These are phyloP conservation scores for Pholiota conissans DNA, from an alignment of 768 basidiomycete genomes.

Conservation along the genomic window DNA sequence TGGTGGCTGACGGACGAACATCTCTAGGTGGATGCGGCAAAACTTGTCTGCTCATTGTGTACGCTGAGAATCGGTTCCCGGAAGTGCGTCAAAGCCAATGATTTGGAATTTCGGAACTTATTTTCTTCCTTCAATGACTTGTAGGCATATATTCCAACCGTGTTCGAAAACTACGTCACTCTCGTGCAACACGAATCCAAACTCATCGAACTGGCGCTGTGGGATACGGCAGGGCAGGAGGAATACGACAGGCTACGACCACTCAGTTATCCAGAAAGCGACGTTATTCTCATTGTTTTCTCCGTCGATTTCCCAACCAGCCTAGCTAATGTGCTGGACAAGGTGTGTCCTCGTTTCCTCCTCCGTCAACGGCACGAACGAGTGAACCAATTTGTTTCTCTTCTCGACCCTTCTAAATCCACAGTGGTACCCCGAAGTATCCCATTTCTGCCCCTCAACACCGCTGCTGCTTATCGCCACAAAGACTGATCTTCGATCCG, in stretches of 20 bases:
- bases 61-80: conserved; percentile 94
- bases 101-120: too few species aligned
- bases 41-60: conserved; percentile 95
- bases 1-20: conserved; percentile 3
- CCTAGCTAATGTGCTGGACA: conserved; percentile 88
- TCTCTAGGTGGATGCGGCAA: conserved; percentile 79
- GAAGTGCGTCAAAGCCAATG: conserved; percentile 57
- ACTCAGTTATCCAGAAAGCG: conserved; percentile 84
- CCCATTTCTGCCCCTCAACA: conserved; percentile 88
- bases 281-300: conserved; percentile 93
- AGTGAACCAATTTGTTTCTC: conserved; percentile 5
- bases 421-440: conserved; percentile 92
- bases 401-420: conserved; percentile 7
- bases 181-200: conserved; percentile 86
- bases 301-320: conserved; percentile 91
- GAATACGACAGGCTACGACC: conserved; percentile 91
- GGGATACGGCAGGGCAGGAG: conserved; percentile 98
- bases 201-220: conserved; percentile 92
- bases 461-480: conserved; percentile 92
- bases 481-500: conserved; percentile 87
- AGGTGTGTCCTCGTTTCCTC: conserved; percentile 48
- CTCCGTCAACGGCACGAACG: neutral
- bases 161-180: conserved; percentile 93
- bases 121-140: too few species aligned
- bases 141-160: conserved; percentile 90